Evolutionary conservation across 768 basidiomycete genomes (phyloP).

Genomic region (Clitopilus passeckerianus): DNA sequence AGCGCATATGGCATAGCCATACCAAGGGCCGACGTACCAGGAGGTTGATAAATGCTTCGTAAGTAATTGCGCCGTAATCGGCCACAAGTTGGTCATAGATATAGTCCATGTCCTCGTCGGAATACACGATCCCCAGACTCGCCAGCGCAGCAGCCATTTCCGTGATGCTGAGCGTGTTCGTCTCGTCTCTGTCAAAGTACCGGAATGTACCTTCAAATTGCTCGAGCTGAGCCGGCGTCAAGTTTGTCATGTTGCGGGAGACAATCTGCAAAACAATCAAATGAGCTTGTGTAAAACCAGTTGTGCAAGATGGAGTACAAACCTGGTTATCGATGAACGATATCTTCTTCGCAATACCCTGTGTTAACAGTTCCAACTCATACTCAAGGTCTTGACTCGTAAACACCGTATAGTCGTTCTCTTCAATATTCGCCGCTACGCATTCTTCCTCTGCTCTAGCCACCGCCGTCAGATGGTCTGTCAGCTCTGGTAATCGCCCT

Average conservation of each 20-base stretch:
- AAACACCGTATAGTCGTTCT: conserved; percentile 93
- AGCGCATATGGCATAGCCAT: background rate
- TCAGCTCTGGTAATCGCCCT: conserved; percentile 60
- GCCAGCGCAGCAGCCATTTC: conserved; percentile 95
- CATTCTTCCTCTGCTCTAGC: conserved; percentile 71
- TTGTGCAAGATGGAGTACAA: conserved; percentile 9
- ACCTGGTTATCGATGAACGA: conserved; percentile 97
- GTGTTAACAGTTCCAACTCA: conserved; percentile 78
- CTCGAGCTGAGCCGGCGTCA: conserved; percentile 93
- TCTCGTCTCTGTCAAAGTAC: conserved; percentile 92
- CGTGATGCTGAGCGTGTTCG: conserved; percentile 77
- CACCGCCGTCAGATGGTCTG: conserved; percentile 52
- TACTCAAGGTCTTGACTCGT: conserved; percentile 87
- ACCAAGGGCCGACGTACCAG: conserved; percentile 47
- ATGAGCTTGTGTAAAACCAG: background rate
- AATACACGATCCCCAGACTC: conserved; percentile 90
- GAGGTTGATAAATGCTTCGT: conserved; percentile 92
- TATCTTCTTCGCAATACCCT: conserved; percentile 84
- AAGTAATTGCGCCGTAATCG: conserved; percentile 86
- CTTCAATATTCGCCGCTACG: conserved; percentile 85
- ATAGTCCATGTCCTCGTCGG: conserved; percentile 82
- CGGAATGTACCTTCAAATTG: conserved; percentile 97
- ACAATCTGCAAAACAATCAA: conserved; percentile 59
- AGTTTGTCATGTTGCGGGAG: conserved; percentile 87
- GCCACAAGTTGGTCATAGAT: conserved; percentile 77